phyloP scores from a whole-genome alignment of 2,329 filamentous ascomycete species.

The Aschersonia sp. region DNA sequence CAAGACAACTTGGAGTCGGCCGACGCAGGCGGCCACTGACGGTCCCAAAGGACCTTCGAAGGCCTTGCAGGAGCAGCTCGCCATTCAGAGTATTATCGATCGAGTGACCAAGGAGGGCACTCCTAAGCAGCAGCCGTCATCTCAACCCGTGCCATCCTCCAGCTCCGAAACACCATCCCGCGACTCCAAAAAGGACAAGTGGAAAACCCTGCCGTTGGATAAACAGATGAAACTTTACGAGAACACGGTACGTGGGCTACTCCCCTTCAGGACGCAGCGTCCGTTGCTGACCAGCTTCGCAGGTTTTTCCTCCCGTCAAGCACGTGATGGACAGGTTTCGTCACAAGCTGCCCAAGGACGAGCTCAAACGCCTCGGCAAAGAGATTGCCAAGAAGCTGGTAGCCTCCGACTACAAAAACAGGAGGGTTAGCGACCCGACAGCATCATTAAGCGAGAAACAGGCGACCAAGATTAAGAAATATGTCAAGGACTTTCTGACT shows the following conservation, averaged over 20 bases:
- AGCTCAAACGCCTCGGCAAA: conserved; percentile 47
- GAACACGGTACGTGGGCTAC: conserved; percentile 55
- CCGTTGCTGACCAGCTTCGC: neutral
- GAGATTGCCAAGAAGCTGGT: conserved; percentile 78
- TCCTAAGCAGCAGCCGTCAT: conserved; percentile 35
- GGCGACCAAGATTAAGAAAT: conserved; percentile 67
- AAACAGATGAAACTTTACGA: conserved; percentile 95
- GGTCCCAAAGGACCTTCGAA: conserved; percentile 51
- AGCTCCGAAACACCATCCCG: conserved; percentile 31
- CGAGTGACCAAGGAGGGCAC: conserved; percentile 57
- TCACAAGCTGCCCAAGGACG: conserved; percentile 72
- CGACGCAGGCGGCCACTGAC: conserved; percentile 53
- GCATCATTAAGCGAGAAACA: conserved; percentile 58
- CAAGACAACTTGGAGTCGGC: conserved; percentile 67
- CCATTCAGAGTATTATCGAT: conserved; percentile 73
- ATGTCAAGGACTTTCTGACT: conserved; percentile 74
- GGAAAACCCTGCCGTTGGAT: conserved; percentile 54
- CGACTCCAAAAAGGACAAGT: conserved; percentile 53
- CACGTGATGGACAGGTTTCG: conserved; percentile 77
- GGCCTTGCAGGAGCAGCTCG: conserved; percentile 48
- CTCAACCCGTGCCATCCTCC: conserved; percentile 48
- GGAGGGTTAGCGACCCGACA: conserved; percentile 70
- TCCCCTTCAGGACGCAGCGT: neutral
- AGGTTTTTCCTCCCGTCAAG: conserved; percentile 78
- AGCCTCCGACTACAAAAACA: conserved; percentile 79